These are phyloP conservation scores for Rhodotorula graminis DNA, from an alignment of 768 basidiomycete species.

Conservation along the genomic window DNA sequence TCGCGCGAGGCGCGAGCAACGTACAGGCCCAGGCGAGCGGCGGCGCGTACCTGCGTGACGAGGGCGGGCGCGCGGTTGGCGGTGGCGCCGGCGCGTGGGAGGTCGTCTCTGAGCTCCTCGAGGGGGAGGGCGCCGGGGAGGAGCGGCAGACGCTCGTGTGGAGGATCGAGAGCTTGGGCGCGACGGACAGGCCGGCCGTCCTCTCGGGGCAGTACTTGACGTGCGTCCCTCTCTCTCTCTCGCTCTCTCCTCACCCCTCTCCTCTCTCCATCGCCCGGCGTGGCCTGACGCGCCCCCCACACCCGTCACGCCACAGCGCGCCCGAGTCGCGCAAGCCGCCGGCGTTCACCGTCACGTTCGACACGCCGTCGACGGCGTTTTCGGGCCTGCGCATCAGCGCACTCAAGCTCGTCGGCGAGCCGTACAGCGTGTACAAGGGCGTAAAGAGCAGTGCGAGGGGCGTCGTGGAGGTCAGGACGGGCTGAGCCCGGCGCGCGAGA, in stretches of 20 bases:
- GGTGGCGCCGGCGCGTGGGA: slow-evolving; percentile 36
- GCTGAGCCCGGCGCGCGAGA: background rate
- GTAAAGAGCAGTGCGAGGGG: slow-evolving; percentile 28
- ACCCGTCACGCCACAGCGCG: background rate
- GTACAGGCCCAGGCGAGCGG: background rate
- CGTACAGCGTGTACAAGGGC: slow-evolving; percentile 36
- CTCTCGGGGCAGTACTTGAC: slow-evolving; percentile 22
- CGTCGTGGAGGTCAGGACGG: slow-evolving; percentile 21
- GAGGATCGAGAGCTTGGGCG: slow-evolving; percentile 8
- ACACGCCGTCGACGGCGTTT: slow-evolving; percentile 15
- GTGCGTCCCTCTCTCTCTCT: background rate
- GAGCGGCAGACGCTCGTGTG: slow-evolving; percentile 19
- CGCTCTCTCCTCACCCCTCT: background rate
- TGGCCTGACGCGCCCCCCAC: no score
- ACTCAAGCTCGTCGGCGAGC: slow-evolving; percentile 19
- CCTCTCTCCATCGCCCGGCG: no score
- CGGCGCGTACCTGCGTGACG: slow-evolving; percentile 10
- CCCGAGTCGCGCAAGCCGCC: slow-evolving; percentile 20
- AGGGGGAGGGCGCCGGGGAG: background rate
- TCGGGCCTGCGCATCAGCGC: slow-evolving; percentile 25
- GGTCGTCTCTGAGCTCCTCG: background rate
- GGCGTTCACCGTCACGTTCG: slow-evolving; percentile 23
- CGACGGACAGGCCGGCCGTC: slow-evolving; percentile 27
- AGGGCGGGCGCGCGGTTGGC: slow-evolving; percentile 4
- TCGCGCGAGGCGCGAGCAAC: slow-evolving; percentile 14